Base-by-base conservation (phyloP, 1,139 yeast genomes). In the Lipomyces yarrowii region DNA sequence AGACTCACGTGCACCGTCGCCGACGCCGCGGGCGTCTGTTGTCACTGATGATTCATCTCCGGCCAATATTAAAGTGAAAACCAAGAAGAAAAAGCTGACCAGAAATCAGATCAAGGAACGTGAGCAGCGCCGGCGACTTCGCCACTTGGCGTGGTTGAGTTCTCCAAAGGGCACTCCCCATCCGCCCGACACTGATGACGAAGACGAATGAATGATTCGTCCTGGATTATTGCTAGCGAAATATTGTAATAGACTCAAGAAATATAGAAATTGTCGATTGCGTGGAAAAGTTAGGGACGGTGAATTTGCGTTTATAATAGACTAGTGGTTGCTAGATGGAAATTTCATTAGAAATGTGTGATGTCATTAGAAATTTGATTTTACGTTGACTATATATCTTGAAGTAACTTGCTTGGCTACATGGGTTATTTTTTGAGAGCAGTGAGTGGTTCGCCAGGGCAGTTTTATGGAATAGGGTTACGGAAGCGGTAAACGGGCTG, bases 161-260 rank as follows among this genome's bases (percentile, higher is more conserved):
- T 87, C 96, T 73, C 97, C 98, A 71, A 94, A 94, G 86, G 99
- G 99, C 54, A 94, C 98, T 37, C 98, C 98, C 71, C 89, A 89
- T 77, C 96, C 97, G 11, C 87, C 83, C 33, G 97, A 94, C 76
- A 89, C 98, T 59, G 98, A 94, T 76, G 97, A 91, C 72, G 98
- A 93, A 78, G 94, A 87, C 57, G 89, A 87, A 60, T 52, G 33
- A 52, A 2, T 42, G 23, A 10, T 7, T 35, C 39, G 48, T 13
- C 8, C 18, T 7, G 15, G 18, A n/a, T 42, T 42, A n/a, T 42
- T 42, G n/a, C 6, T 10, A 42, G 8, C 11, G 42, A 37, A 18
- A 18, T 42, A 18, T 42, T 42, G 7, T 18, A 2, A 42, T 42
- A 42, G 48, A 42, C 11, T 42, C 6, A 6, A 42, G 48, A 42